Evolutionary conservation across 2,329 filamentous ascomycete species (phyloP).

Genomic region (Stachybotrys chlorohalonatus): DNA sequence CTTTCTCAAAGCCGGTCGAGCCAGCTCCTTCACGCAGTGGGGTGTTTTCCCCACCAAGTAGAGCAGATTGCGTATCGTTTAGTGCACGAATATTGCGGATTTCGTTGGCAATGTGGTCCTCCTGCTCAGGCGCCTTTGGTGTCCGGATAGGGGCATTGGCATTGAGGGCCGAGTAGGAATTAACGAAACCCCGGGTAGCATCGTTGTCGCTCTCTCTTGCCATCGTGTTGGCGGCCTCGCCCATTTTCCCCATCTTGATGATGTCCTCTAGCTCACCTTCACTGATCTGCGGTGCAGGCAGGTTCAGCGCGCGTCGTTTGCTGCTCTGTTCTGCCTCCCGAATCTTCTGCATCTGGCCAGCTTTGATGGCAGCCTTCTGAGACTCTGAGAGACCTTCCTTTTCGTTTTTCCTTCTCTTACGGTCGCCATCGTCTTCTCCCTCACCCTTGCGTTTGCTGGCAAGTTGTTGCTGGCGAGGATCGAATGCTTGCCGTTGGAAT

Average conservation of each 20-base stretch:
- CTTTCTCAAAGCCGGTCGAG: conserved; percentile 83
- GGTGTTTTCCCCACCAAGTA: conserved; percentile 90
- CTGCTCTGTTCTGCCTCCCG: conserved; percentile 95
- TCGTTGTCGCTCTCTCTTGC: conserved; percentile 75
- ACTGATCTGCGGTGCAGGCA: conserved; percentile 85
- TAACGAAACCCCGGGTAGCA: conserved; percentile 75
- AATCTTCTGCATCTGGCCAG: conserved; percentile 88
- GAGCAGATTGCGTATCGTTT: conserved; percentile 86
- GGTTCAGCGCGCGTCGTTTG: conserved; percentile 73
- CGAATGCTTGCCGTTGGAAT: conserved; percentile 72
- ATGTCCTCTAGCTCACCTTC: conserved; percentile 94
- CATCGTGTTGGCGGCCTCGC: conserved; percentile 70
- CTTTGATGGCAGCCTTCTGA: conserved; percentile 81
- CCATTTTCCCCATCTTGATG: conserved; percentile 95
- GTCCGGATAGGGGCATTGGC: conserved; percentile 83
- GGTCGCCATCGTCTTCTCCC: conserved; percentile 72
- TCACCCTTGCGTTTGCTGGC: conserved; percentile 91
- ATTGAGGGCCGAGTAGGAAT: conserved; percentile 76
- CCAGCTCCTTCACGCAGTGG: conserved; percentile 71
- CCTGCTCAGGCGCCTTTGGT: conserved; percentile 80
- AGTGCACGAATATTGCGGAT: conserved; percentile 87
- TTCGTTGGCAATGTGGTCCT: conserved; percentile 94
- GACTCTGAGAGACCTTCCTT: conserved; percentile 72
- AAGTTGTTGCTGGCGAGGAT: conserved; percentile 85
- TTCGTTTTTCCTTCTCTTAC: conserved; percentile 82